Base-by-base conservation (phyloP, 2,329 filamentous ascomycete species). In the Chrysosporium keratinophilum region DNA sequence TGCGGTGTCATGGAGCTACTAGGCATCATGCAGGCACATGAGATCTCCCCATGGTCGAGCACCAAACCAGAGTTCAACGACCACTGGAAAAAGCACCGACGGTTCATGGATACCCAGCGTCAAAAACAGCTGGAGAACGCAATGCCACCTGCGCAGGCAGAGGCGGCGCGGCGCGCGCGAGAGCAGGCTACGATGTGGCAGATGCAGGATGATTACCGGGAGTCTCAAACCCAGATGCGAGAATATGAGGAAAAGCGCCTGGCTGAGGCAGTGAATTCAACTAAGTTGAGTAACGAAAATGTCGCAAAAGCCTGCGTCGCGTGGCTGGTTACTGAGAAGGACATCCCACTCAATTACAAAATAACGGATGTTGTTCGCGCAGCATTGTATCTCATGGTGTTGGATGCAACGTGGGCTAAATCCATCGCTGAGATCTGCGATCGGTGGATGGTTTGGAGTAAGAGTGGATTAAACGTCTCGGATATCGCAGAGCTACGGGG, bases 1-100 rank as follows among this genome's bases (percentile, higher is more conserved):
- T 64, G 63, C 53, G 63, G 63, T 33, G 52, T 65, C 17, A 61
- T 65, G 60, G 64, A 64, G 5, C 47, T 63, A 9, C 59, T 65
- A 3, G 62, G 57, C 11, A 54, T 65, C 14, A 57, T 65, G 33
- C 50, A 57, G 17, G 56, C 61, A 45, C 57, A 57, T 31, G 61
- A 63, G n/a, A 55, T 63, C 2, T 61, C 64, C 11, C 60, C 61
- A 15, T 65, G 63, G 63, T 42, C 55, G 3, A 56, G 47, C 12
- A 55, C 62, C 9, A 59, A 54, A 3, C 50, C 52, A 35, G 48
- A 52, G 19, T 46, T 52, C 9, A 49, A 54, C 9, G 55, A 54
- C 14, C 56, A 54, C 11, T 46, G 54, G 20, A 61, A 60, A 28
- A 17, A 56, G 5, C 53, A 60, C 39, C 54, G 59, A 15, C 40